phyloP scores from a whole-genome alignment of 345 rosid species.

The Eucalyptus brandiana region DNA sequence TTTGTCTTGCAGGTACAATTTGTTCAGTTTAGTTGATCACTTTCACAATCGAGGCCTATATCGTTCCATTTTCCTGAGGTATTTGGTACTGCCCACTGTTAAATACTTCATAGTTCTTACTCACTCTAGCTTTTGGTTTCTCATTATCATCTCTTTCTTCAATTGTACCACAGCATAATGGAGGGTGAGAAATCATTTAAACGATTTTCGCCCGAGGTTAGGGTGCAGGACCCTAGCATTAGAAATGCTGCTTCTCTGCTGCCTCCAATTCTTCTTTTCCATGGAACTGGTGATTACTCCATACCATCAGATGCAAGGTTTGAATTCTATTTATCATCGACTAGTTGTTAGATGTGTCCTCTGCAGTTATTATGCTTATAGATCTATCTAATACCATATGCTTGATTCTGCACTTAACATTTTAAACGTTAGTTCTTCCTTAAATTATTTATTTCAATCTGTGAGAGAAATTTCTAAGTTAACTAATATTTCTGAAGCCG shows the following conservation, averaged over 20 bases:
- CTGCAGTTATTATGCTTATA: neutral
- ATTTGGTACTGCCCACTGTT: neutral
- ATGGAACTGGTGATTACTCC: constrained; percentile 79
- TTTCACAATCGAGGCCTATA: constrained; percentile 79
- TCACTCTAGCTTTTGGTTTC: neutral
- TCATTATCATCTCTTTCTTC: neutral
- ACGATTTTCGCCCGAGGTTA: constrained; percentile 72
- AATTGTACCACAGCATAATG: constrained; percentile 60
- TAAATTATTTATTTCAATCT: neutral
- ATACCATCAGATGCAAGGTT: constrained; percentile 93
- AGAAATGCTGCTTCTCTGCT: constrained; percentile 48
- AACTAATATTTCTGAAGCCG: neutral
- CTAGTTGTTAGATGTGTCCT: neutral
- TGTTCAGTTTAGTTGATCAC: constrained; percentile 63
- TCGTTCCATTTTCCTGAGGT: constrained; percentile 83
- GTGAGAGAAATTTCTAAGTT: neutral
- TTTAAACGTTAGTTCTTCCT: neutral
- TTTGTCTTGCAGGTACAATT: constrained; percentile 59
- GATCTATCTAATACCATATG: neutral
- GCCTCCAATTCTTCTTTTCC: constrained; percentile 69
- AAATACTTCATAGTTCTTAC: neutral
- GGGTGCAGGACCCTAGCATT: constrained; percentile 41
- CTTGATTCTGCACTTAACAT: neutral
- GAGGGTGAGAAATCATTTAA: constrained; percentile 83
- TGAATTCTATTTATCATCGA: neutral